Base-by-base conservation (phyloP, 2,329 filamentous ascomycete genomes). In the Aspergillus sp. region DNA sequence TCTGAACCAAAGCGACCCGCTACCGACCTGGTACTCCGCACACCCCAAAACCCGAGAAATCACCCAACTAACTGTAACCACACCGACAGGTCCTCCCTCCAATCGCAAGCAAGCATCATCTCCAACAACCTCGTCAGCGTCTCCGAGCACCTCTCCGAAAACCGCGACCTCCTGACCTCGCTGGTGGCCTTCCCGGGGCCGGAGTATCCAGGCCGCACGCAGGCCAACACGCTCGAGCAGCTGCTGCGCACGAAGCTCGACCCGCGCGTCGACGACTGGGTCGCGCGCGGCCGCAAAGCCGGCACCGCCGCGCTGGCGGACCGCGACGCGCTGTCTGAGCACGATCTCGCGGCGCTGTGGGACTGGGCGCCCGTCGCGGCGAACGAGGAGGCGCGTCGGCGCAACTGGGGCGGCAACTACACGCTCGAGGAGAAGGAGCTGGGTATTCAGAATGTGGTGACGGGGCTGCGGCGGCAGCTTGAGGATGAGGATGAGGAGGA, bases 181-280 rank as follows among this genome's bases (percentile, higher is more conserved):
- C 80, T 90, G 47, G 87, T 88, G 58, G 82, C 89, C 19, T 90
- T 89, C 66, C 91, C 91, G 0, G 84, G 86, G 11, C 88, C 89
- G 2, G 85, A 86, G 68, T 94, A 83, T 71, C 91, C 84, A 4
- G 87, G 84, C 34, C 86, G 81, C 61, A 86, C 81, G 4, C 85
- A 89, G 68, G 74, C 68, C 1, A 64, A 67, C 45, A 78, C 89
- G 3, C 79, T 93, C 1, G 78, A 82, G 21, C 83, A 87, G 62
- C 78, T 96, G 2, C 77, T 95, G 29, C 86, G 90, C 36, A 95
- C 94, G 73, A 94, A 94, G 68, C 80, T 91, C 45, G 90, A 94
- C 60, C 89, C 89, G 0, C 80, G 83, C 20, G 85, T 91, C 16
- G 88, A 92, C 66, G 84, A 86, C 52, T 86, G 87, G 74, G 85